Percentiles rank a stretch among this genome's conserved stretches.
phyloP scores from a whole-genome alignment of 768 basidiomycete genomes.

The Rhodotorula paludigena region DNA sequence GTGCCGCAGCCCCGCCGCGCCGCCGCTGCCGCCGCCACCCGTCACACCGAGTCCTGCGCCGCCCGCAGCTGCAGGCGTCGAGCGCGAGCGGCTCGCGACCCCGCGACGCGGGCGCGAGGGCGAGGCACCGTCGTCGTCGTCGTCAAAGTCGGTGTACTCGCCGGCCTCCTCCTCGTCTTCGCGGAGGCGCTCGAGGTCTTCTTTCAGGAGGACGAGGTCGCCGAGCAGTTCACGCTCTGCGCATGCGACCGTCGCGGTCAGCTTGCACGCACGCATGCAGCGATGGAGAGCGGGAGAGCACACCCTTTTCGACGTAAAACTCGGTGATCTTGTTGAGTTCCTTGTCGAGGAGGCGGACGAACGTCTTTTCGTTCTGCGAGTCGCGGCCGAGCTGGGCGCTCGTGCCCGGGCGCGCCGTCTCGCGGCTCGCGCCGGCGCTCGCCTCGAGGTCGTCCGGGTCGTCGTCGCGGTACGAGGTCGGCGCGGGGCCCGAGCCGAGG shows the following conservation, averaged over 20 bases:
- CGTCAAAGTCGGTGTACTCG: not conserved
- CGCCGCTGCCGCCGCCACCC: no score
- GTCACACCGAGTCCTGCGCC: no score
- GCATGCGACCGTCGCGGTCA: no score
- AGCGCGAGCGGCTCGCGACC: no score
- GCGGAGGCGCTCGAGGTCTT: slow-evolving; percentile 47
- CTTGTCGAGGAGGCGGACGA: slow-evolving; percentile 68
- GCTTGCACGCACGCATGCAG: no score
- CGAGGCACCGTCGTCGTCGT: slow-evolving; percentile 17
- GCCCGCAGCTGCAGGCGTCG: no score
- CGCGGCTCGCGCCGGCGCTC: slow-evolving; percentile 33
- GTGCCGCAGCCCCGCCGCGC: no score
- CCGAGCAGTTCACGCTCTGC: slow-evolving; percentile 59
- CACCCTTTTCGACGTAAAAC: slow-evolving; percentile 68
- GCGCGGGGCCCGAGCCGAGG: slow-evolving; percentile 41
- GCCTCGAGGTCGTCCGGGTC: slow-evolving; percentile 60
- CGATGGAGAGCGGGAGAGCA: not conserved
- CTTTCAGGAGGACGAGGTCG: slow-evolving; percentile 44
- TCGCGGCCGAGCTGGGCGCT: no score
- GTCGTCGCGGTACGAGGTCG: slow-evolving; percentile 53
- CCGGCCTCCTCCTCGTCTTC: slow-evolving; percentile 39
- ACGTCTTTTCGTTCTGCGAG: slow-evolving; percentile 52
- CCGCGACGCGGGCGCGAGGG: not conserved
- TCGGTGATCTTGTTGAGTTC: slow-evolving; percentile 72
- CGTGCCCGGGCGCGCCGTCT: no score